A percentile compares a stretch with the other conserved stretches of the same genome.
Evolutionary conservation across 306 rosid genomes (phyloP).

Genomic region (Trifolium pratense): DNA sequence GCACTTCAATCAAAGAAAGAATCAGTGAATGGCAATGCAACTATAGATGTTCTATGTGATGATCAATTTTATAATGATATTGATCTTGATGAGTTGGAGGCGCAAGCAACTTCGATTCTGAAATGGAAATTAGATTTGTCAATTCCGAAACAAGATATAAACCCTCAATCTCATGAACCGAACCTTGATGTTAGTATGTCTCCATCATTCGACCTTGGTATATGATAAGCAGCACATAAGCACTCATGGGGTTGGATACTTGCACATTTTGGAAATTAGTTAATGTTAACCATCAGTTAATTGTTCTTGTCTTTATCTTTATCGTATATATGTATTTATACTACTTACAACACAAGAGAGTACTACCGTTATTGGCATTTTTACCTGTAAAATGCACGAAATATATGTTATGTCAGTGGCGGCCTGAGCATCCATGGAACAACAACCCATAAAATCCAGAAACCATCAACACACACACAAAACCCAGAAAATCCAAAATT

Average conservation of each 20-base stretch:
- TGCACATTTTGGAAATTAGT: constrained; percentile 19
- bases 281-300: not conserved
- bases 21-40: constrained; percentile 37
- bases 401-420: too few relatives aligned
- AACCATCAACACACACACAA: too few relatives aligned
- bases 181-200: constrained; percentile 40
- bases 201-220: constrained; percentile 93
- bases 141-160: constrained; percentile 44
- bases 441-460: too few relatives aligned
- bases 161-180: constrained; percentile 44
- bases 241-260: not conserved
- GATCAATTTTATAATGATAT: constrained; percentile 71
- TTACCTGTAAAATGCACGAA: too few relatives aligned
- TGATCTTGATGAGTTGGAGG: constrained; percentile 85
- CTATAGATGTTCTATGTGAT: constrained; percentile 54
- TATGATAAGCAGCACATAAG: constrained; percentile 45
- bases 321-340: not conserved
- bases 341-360: too few relatives aligned
- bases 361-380: too few relatives aligned
- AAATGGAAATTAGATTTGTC: constrained; percentile 60
- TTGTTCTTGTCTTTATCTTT: not conserved
- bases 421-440: too few relatives aligned
- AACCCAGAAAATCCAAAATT: too few relatives aligned
- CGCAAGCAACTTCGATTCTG: constrained; percentile 72
- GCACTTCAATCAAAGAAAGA: constrained; percentile 54